A percentile compares a stretch with the other conserved stretches of the same genome.
These are phyloP conservation scores for Paraglomus occultum DNA, from an alignment of 192 early-diverging fungal genomes.

Conservation along the genomic window DNA sequence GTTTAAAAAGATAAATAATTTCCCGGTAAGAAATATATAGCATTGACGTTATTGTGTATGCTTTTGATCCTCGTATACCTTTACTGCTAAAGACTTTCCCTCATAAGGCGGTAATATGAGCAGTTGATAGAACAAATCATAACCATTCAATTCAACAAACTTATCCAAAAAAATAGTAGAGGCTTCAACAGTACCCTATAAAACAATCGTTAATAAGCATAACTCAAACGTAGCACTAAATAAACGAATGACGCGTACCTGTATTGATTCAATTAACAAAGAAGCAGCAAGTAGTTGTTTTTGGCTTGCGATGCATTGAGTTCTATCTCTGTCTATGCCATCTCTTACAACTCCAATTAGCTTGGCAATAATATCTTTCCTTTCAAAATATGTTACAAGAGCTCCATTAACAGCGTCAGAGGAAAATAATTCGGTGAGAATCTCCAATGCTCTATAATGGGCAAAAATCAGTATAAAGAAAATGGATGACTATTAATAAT, in stretches of 20 bases:
- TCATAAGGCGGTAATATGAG: conserved; percentile 46
- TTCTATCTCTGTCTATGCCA: conserved; percentile 1
- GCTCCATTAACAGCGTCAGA: conserved; percentile 36
- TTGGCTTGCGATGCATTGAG: conserved; percentile 3
- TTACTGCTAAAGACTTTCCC: conserved; percentile 38
- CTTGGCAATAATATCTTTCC: conserved; percentile 38
- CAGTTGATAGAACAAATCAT: conserved; percentile 43
- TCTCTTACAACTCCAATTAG: conserved; percentile 38
- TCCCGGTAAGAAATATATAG: neutral
- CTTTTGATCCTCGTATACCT: conserved; percentile 30
- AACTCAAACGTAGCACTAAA: neutral
- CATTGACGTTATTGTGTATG: neutral
- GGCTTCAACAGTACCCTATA: conserved; percentile 33
- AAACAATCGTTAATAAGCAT: neutral
- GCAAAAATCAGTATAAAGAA: conserved; percentile 34
- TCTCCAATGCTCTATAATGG: conserved; percentile 39
- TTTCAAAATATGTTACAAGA: conserved; percentile 38
- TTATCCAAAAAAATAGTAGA: conserved; percentile 47
- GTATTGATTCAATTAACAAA: conserved; percentile 27
- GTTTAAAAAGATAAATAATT: conserved; percentile 5
- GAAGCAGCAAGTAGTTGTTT: conserved; percentile 23
- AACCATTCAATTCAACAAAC: conserved; percentile 40
- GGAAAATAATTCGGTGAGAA: conserved; percentile 33
- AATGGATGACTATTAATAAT: conserved; percentile 31
- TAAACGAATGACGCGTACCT: neutral